These are phyloP conservation scores for Kickxella alabastrina DNA, from an alignment of 192 early-diverging fungal genomes.

Conservation along the genomic window DNA sequence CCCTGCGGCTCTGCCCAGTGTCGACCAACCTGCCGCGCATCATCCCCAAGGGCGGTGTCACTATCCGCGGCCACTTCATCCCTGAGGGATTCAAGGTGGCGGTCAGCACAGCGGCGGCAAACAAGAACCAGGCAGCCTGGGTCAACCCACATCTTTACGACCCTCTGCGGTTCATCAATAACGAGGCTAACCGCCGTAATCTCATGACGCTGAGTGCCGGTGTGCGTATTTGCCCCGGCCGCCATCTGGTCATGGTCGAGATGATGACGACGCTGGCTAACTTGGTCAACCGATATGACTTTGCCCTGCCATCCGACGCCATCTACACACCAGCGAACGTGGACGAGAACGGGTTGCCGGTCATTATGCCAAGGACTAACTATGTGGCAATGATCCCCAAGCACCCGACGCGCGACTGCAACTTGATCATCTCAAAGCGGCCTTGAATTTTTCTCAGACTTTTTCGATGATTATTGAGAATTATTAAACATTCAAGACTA, in stretches of 20 bases:
- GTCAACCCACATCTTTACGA: conserved; percentile 22
- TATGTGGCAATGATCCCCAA: conserved; percentile 33
- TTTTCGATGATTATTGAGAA: too few species aligned
- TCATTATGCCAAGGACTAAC: conserved; percentile 34
- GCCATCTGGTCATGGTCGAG: conserved; percentile 35
- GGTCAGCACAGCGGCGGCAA: conserved; percentile 22
- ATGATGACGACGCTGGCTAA: conserved; percentile 39
- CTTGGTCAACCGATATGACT: conserved; percentile 39
- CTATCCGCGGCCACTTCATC: conserved; percentile 20
- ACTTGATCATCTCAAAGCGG: conserved; percentile 23
- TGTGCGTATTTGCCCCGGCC: conserved; percentile 38
- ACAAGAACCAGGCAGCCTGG: conserved; percentile 28
- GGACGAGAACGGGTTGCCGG: conserved; percentile 11
- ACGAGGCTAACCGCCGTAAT: conserved; percentile 21
- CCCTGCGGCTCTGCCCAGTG: conserved; percentile 36
- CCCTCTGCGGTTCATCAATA: conserved; percentile 21
- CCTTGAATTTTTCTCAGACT: too few species aligned
- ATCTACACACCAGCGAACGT: conserved; percentile 15
- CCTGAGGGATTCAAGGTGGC: conserved; percentile 25
- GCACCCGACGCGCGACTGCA: conserved; percentile 32
- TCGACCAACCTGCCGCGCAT: conserved; percentile 32
- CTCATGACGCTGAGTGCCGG: conserved; percentile 34
- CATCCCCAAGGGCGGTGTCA: conserved; percentile 31
- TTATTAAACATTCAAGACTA: too few species aligned
- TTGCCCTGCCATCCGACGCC: conserved; percentile 21